Evolutionary conservation across 2,329 filamentous ascomycete genomes (phyloP), one percentile per base, ranked within the genome.

Genomic region (Oidium heveae): DNA sequence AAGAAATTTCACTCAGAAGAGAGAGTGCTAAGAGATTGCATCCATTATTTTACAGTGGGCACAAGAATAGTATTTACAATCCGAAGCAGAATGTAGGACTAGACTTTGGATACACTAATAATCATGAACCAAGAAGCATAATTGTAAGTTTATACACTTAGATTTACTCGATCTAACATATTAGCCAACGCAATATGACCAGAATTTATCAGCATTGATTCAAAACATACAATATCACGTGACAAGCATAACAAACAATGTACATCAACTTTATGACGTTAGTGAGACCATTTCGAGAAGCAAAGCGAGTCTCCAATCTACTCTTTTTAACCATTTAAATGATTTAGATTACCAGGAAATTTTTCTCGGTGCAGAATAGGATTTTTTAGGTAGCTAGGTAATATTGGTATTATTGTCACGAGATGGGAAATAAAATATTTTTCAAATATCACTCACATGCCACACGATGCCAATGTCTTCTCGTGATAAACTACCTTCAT

Each of bases 1-100:
- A 71, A 1, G 75, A 78, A 63, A 69, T 70, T 28, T 66, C 68
- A 44, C 68, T 71, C 58, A 72, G 75, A 66, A 71, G 71, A 56
- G 70, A 75, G 41, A 65, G 59, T 47, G 59, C 57, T 15, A 61
- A 60, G 39, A 66, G 64, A 47, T 36, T 66, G 36, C 63, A 67
- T 58, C 52, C 59, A 16, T 53, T 64, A n/a, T 60, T 66, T 32
- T 62, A 61, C 51, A 55, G 54, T 7, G 57, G 59, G 50, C 47
- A 54, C 43, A 50, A 53, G 7, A 51, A 32, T 10, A 54, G 39
- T 13, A 22, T 52, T 24, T 60, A 59, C 18, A 49, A 44, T 16
- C 22, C 59, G 32, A 56, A 60, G 13, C 57, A 60, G 41, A 52
- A 59, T 47, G 55, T 60, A 51, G 59, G 58, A 18, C 44, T 62